Conservation (phyloP, 179 eudicot species). For the Nepenthes alata region DNA sequence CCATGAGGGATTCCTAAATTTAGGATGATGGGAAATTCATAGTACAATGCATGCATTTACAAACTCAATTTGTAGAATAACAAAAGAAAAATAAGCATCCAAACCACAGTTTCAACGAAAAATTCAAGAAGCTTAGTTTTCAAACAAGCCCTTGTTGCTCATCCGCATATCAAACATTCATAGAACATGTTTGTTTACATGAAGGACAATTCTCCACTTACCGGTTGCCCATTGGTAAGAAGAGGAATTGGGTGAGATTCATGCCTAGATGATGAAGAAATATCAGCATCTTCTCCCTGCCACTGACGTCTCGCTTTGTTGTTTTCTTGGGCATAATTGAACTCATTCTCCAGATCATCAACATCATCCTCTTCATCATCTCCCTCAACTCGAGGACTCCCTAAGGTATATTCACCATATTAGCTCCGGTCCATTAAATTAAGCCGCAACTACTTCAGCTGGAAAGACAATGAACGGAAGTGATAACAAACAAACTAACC, state of each 20-base stretch:
- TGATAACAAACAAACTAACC: constrained; percentile 27
- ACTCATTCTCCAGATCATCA: constrained; percentile 84
- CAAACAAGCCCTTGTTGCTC: neutral
- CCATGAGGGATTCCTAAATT: neutral
- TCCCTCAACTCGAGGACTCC: constrained; percentile 82
- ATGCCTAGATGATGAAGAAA: constrained; percentile 69
- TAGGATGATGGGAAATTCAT: neutral
- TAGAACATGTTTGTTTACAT: neutral
- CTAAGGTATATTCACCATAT: constrained; percentile 20
- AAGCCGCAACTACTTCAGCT: neutral
- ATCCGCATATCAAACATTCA: neutral
- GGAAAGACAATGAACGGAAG: neutral
- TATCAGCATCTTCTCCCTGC: constrained; percentile 64
- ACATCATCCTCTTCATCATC: constrained; percentile 89
- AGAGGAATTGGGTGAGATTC: constrained; percentile 79
- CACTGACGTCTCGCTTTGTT: constrained; percentile 52
- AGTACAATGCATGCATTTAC: neutral
- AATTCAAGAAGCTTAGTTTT: neutral
- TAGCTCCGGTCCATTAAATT: constrained; percentile 1
- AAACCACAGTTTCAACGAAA: neutral
- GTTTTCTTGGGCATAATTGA: constrained; percentile 47
- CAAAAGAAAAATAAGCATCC: neutral
- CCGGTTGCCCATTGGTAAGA: constrained; percentile 71
- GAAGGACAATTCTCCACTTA: constrained; percentile 23
- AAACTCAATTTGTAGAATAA: neutral